Base-by-base conservation (phyloP, 768 basidiomycete genomes). In the Tricholoma matsutake region DNA sequence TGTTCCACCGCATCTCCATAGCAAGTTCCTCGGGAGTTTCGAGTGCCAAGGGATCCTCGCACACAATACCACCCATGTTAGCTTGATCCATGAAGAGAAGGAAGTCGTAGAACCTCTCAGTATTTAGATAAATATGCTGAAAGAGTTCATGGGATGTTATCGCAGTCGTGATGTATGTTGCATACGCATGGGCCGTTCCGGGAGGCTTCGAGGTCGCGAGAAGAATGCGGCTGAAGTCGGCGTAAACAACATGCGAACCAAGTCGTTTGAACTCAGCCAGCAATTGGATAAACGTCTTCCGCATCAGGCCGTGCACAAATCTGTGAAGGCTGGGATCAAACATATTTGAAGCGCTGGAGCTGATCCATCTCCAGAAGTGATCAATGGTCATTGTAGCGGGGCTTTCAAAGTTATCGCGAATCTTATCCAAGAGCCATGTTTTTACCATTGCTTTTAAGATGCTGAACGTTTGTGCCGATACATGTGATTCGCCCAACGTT, bases 331-430 rank as follows among this genome's bases (percentile, higher is more conserved):
- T 89, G 1, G 94, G 88, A 69, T 99, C 97, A 71, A 94, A 96
- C 79, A 98, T 86, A 60, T 88, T 83, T 16, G 95, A 91, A 5
- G 87, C 81, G 47, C 83, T 86, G 2, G 94, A 94, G 71, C 88
- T 91, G 64, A 97, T 83, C 97, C 97, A 99, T 45, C 97, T 82
- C 94, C 96, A 98, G 77, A 98, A 98, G 74, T 98, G 95, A 68
- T 96, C 92, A 56, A 97, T 83, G 2, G 87, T 86, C 2, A 91
- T 68, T 1, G 83, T 81, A 0, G 91, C 87, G 0, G 88, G 86
- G 60, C 86, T 84, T 13, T 83, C 81, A 32, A 83, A 84, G 64
- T 87, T 82, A 62, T 82, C 77, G 64, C 86, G 86, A 56, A 94
- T 85, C 67, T 91, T 89, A 71, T 98, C 94, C 25, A 94, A 79